Evolutionary conservation across 2,329 filamentous ascomycete species (phyloP).

Genomic region (Pseudogymnoascus sp.): DNA sequence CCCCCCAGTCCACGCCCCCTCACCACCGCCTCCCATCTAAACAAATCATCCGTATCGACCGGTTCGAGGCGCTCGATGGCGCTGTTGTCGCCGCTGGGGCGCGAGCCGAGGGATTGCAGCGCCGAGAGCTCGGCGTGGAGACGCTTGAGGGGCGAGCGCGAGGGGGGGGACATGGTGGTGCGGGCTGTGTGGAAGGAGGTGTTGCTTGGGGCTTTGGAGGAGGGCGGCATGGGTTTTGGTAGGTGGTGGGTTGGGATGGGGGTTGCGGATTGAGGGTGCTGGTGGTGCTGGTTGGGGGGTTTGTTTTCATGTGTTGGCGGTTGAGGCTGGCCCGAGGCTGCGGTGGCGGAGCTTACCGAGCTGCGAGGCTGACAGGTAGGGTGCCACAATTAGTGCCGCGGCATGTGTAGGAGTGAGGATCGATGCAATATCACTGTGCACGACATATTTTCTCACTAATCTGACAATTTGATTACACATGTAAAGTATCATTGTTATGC

Average conservation of each 20-base stretch:
- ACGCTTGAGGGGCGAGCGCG: slow-evolving; percentile 46
- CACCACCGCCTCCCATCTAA: slow-evolving; percentile 53
- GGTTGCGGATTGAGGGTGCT: background rate
- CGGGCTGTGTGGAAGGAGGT: slow-evolving; percentile 6
- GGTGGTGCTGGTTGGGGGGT: background rate
- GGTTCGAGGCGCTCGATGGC: slow-evolving; percentile 55
- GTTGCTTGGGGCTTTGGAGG: slow-evolving; percentile 1
- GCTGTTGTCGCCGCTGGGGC: background rate
- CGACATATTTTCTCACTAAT: background rate
- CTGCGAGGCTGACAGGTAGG: background rate
- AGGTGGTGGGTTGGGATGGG: background rate
- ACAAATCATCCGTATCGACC: slow-evolving; percentile 45
- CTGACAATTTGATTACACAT: background rate
- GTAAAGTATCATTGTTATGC: slow-evolving; percentile 8
- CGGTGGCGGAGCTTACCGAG: background rate
- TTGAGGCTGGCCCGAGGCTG: background rate
- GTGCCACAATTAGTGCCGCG: background rate
- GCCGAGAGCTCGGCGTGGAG: slow-evolving; percentile 51
- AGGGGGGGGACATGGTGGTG: slow-evolving; percentile 17
- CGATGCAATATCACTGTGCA: background rate
- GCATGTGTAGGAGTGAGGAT: background rate
- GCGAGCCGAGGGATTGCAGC: slow-evolving; percentile 31
- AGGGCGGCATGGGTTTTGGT: background rate
- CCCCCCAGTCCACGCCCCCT: slow-evolving; percentile 35
- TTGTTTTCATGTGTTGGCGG: slow-evolving; percentile 5